These are phyloP conservation scores for Coccomyxa subellipsoidea DNA, from an alignment of 163 green algal species.

Conservation along the genomic window DNA sequence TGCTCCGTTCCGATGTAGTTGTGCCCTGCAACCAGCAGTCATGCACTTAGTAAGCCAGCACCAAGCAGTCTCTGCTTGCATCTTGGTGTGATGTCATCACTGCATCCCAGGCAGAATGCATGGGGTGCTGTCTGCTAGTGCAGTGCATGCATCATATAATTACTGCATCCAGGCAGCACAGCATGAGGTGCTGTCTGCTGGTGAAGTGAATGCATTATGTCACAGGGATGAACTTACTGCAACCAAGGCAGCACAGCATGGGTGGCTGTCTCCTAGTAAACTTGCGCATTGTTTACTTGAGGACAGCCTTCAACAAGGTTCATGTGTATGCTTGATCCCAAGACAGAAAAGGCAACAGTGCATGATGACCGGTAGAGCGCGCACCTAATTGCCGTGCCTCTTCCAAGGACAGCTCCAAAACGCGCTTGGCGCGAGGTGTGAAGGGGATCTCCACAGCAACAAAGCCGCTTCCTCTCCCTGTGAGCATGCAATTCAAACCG, in stretches of 20 bases:
- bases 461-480: conserved; percentile 78
- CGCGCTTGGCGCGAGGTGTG: conserved; percentile 97
- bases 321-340: too few species aligned
- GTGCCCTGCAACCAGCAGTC: conserved; percentile 73
- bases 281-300: too few species aligned
- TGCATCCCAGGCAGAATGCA: too few species aligned
- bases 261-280: background rate
- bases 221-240: too few species aligned
- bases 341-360: background rate
- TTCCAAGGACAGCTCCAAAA: conserved; percentile 97
- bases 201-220: background rate
- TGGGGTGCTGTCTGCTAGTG: background rate
- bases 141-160: background rate
- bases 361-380: too few species aligned
- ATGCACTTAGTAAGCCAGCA: background rate
- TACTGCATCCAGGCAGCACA: too few species aligned
- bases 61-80: too few species aligned
- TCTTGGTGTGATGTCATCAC: too few species aligned
- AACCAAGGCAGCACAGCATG: too few species aligned
- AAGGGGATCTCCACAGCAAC: conserved; percentile 99
- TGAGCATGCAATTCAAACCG: background rate
- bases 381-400: conserved; percentile 96
- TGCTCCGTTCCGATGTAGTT: conserved; percentile 99
- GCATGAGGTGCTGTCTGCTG: background rate
- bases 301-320: too few species aligned